A percentile compares a stretch with the other conserved stretches of the same genome.
Evolutionary conservation across 1,284 basidiomycete genomes (phyloP).

Genomic region (Cerioporus squamosus): DNA sequence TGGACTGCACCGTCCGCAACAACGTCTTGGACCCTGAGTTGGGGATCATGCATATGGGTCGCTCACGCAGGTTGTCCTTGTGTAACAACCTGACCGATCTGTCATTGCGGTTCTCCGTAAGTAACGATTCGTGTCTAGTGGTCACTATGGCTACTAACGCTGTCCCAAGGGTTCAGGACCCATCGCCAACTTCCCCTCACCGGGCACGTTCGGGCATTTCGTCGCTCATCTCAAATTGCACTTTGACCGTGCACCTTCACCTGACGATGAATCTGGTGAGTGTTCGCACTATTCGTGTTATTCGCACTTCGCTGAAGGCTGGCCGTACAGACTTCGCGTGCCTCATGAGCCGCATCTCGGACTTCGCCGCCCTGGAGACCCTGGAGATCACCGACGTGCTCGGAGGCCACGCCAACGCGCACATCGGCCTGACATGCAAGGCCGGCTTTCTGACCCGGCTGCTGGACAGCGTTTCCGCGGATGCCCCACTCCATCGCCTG

Average conservation of each 20-base stretch:
- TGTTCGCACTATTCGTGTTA: neutral
- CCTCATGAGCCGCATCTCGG: neutral
- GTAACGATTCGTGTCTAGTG: neutral
- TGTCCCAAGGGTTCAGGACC: neutral
- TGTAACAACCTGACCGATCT: neutral
- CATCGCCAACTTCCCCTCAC: neutral
- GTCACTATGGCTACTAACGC: neutral
- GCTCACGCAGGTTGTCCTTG: neutral
- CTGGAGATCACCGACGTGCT: neutral
- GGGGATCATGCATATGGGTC: neutral
- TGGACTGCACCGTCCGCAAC: neutral
- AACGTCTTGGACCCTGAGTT: neutral
- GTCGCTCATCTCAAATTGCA: neutral
- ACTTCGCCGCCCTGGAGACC: neutral
- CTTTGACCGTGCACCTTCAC: neutral
- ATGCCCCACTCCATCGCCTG: neutral
- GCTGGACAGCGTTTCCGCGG: neutral
- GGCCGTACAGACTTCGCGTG: slow-evolving; percentile 53
- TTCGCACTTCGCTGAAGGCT: slow-evolving; percentile 67
- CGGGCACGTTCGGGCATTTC: slow-evolving; percentile 37
- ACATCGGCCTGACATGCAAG: neutral
- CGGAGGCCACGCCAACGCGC: neutral
- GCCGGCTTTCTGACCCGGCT: neutral
- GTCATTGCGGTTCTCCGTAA: neutral
- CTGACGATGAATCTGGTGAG: neutral